phyloP scores from a whole-genome alignment of 371 early-diverging fungal species.

The Gilbertella persicaria region DNA sequence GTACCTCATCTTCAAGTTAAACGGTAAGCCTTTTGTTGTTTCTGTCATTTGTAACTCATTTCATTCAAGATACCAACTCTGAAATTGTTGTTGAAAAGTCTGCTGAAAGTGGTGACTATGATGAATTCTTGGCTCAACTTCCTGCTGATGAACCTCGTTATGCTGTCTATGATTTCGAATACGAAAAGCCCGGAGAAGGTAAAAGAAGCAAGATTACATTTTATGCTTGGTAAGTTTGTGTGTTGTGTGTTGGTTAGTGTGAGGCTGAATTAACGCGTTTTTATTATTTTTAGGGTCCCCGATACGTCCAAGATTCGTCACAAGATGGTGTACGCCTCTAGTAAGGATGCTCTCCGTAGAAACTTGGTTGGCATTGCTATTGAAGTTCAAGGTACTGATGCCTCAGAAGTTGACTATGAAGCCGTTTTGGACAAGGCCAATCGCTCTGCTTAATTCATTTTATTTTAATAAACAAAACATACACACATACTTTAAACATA shows the following conservation, averaged over 20 bases:
- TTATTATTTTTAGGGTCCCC: conserved; percentile 69
- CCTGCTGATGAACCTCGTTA: conserved; percentile 78
- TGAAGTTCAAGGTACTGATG: conserved; percentile 88
- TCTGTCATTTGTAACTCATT: not conserved
- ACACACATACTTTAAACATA: no score
- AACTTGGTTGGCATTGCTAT: conserved; percentile 72
- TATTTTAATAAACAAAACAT: no score
- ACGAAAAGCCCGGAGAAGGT: conserved; percentile 66
- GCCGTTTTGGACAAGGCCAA: conserved; percentile 75
- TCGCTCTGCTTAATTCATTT: conserved; percentile 41
- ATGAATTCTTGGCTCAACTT: conserved; percentile 64
- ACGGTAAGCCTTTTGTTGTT: conserved; percentile 32
- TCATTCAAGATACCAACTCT: conserved; percentile 43
- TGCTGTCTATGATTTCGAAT: conserved; percentile 86
- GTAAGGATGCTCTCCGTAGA: conserved; percentile 82
- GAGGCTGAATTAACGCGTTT: not conserved
- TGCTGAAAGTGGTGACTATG: conserved; percentile 55
- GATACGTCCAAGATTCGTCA: conserved; percentile 74
- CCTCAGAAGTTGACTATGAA: conserved; percentile 72
- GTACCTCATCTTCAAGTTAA: conserved; percentile 81
- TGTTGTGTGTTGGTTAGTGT: not conserved
- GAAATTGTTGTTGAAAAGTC: conserved; percentile 74
- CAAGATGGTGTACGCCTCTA: conserved; percentile 94
- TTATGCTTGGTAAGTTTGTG: conserved; percentile 42
- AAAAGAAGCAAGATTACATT: conserved; percentile 70